These are phyloP conservation scores for Nyssa sinensis DNA, from an alignment of 148 eudicot genomes.

Conservation along the genomic window DNA sequence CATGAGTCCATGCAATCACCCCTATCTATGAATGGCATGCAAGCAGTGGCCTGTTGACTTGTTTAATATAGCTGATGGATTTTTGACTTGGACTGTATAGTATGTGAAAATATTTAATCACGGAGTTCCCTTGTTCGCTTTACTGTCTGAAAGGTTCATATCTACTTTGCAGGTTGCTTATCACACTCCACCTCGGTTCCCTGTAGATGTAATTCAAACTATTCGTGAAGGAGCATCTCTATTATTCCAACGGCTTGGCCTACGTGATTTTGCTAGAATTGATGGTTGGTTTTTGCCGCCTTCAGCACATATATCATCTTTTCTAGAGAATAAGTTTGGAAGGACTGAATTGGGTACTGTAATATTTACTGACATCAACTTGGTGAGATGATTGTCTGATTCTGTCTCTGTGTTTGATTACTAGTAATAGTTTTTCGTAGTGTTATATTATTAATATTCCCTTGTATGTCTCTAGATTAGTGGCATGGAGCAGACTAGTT, in stretches of 20 bases:
- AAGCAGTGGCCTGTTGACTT: conserved; percentile 7
- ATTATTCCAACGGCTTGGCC: conserved; percentile 61
- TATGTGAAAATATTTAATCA: background rate
- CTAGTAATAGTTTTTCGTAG: background rate
- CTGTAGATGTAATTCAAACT: conserved; percentile 53
- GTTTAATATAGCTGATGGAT: background rate
- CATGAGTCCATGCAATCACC: background rate
- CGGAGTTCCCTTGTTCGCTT: conserved; percentile 5
- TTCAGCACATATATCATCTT: conserved; percentile 32
- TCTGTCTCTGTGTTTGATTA: conserved; percentile 1
- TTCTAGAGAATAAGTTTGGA: conserved; percentile 46
- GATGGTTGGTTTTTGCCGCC: conserved; percentile 94
- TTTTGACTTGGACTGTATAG: conserved; percentile 1
- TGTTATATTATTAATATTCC: background rate
- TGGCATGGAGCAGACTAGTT: conserved; percentile 98
- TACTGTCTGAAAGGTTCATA: conserved; percentile 11
- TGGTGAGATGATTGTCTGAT: conserved; percentile 44
- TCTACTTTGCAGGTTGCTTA: conserved; percentile 64
- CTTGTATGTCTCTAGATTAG: conserved; percentile 51
- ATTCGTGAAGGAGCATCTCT: conserved; percentile 77
- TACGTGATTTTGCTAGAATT: conserved; percentile 88
- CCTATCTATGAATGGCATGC: background rate
- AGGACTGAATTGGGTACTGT: conserved; percentile 54
- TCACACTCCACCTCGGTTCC: conserved; percentile 92
- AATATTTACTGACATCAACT: conserved; percentile 78